These are phyloP conservation scores for Beverwykella pulmonaria DNA, from an alignment of 495 filamentous ascomycete species.

Conservation along the genomic window DNA sequence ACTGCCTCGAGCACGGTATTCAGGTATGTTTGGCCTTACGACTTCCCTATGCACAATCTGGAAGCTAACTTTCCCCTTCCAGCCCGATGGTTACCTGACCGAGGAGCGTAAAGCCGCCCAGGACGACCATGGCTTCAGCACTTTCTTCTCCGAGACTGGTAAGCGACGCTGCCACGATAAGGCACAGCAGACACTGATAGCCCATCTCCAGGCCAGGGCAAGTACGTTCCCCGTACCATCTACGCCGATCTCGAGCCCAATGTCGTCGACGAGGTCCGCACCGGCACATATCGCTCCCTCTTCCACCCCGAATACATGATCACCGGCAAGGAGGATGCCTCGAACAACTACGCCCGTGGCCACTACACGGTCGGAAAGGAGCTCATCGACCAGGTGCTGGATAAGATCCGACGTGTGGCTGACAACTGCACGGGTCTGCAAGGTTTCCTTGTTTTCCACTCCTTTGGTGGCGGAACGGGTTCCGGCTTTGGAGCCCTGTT, in stretches of 20 bases:
- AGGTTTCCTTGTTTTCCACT: conserved; percentile 99
- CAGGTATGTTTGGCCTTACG: conserved; percentile 69
- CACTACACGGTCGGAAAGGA: conserved; percentile 99
- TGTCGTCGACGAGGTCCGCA: conserved; percentile 98
- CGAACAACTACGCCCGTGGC: conserved; percentile 98
- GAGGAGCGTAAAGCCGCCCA: conserved; percentile 93
- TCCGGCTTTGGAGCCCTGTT: conserved; percentile 97
- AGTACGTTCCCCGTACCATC: conserved; percentile 98
- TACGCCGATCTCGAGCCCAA: conserved; percentile 99
- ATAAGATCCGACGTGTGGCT: conserved; percentile 92
- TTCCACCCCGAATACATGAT: conserved; percentile 99
- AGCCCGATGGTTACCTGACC: conserved; percentile 98
- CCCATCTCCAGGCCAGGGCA: conserved; percentile 76
- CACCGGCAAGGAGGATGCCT: conserved; percentile 98
- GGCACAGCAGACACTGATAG: conserved; percentile 22
- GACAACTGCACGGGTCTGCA: conserved; percentile 98
- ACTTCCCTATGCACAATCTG: conserved; percentile 19
- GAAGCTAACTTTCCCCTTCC: conserved; percentile 49
- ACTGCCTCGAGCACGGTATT: conserved; percentile 99
- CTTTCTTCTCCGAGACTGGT: conserved; percentile 99
- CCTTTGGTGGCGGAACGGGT: conserved; percentile 97
- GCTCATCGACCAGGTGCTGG: conserved; percentile 93
- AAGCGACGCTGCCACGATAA: conserved; percentile 44
- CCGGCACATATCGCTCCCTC: conserved; percentile 89
- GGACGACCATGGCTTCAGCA: conserved; percentile 97